A percentile compares a stretch with the other conserved stretches of the same genome.
phyloP scores from a whole-genome alignment of 352 stramenopile species.

The Elongisporangium undulatum region DNA sequence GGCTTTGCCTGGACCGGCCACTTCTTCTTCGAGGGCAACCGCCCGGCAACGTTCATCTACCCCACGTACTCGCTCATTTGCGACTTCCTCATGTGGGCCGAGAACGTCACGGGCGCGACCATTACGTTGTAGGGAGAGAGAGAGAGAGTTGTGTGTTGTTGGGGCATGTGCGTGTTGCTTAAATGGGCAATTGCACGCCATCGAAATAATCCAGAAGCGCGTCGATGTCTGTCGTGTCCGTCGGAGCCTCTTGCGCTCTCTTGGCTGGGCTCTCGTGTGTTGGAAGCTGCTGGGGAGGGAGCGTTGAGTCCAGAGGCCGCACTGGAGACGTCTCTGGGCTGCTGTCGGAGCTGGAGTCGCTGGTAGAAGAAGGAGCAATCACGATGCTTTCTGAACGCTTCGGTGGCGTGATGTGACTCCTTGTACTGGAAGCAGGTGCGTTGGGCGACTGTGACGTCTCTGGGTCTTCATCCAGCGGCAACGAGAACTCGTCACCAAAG shows the following conservation, averaged over 20 bases:
- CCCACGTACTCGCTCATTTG: slow-evolving; percentile 57
- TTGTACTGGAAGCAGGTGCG: neutral
- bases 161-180: slow-evolving; percentile 5
- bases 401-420: neutral
- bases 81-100: slow-evolving; percentile 53
- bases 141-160: neutral
- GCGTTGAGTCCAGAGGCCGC: neutral
- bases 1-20: slow-evolving; percentile 62
- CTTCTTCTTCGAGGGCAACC: slow-evolving; percentile 61
- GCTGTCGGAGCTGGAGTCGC: neutral
- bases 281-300: neutral
- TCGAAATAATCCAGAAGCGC: slow-evolving; percentile 79
- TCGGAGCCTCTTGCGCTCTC: neutral
- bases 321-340: neutral
- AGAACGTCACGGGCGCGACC: slow-evolving; percentile 29
- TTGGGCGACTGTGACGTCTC: neutral
- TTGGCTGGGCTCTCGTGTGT: neutral
- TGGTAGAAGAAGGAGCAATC: neutral
- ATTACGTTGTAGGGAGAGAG: slow-evolving; percentile 21
- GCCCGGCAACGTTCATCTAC: slow-evolving; percentile 64
- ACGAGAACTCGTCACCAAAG: neutral
- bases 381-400: neutral
- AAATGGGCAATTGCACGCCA: slow-evolving; percentile 55
- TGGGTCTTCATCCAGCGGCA: neutral
- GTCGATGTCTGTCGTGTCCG: slow-evolving; percentile 38